phyloP scores from a whole-genome alignment of 305 asterid genomes.

The Rubia peregrina region DNA sequence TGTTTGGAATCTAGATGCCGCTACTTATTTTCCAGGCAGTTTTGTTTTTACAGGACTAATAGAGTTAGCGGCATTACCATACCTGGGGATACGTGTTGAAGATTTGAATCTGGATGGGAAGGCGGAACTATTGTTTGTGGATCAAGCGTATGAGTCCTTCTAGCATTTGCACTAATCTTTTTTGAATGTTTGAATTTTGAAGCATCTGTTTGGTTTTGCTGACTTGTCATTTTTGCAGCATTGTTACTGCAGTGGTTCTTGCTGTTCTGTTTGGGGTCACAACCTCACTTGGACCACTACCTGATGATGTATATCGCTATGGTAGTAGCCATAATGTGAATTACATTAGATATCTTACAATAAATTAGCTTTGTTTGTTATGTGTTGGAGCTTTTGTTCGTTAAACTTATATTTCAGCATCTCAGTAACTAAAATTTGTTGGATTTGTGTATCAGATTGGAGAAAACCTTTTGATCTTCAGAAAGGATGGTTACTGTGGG shows the following conservation, averaged over 20 bases:
- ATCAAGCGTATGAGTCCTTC: slow-evolving; percentile 53
- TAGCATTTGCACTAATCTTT: slow-evolving; percentile 14
- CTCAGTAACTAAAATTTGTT: background rate
- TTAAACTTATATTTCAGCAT: background rate
- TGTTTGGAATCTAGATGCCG: slow-evolving; percentile 22
- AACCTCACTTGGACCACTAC: slow-evolving; percentile 74
- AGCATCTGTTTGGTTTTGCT: slow-evolving; percentile 3
- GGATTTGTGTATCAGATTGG: slow-evolving; percentile 31
- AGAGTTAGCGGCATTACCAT: slow-evolving; percentile 70
- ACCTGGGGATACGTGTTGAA: slow-evolving; percentile 54
- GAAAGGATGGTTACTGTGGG: slow-evolving; percentile 91
- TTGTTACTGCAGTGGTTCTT: slow-evolving; percentile 75
- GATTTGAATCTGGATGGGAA: slow-evolving; percentile 80
- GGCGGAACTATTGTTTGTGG: slow-evolving; percentile 75
- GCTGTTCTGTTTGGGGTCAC: slow-evolving; percentile 77
- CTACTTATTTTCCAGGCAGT: slow-evolving; percentile 82
- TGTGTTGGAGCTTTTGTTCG: background rate
- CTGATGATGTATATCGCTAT: slow-evolving; percentile 78
- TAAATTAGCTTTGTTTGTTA: background rate
- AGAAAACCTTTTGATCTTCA: slow-evolving; percentile 75
- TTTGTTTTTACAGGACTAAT: slow-evolving; percentile 94
- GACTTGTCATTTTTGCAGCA: slow-evolving; percentile 39
- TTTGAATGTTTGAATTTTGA: background rate
- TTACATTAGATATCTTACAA: background rate
- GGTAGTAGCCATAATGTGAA: slow-evolving; percentile 39